A percentile compares a stretch with the other conserved stretches of the same genome.
Conservation (phyloP, 169 alveolate genomes). For the Babesia bovis region DNA sequence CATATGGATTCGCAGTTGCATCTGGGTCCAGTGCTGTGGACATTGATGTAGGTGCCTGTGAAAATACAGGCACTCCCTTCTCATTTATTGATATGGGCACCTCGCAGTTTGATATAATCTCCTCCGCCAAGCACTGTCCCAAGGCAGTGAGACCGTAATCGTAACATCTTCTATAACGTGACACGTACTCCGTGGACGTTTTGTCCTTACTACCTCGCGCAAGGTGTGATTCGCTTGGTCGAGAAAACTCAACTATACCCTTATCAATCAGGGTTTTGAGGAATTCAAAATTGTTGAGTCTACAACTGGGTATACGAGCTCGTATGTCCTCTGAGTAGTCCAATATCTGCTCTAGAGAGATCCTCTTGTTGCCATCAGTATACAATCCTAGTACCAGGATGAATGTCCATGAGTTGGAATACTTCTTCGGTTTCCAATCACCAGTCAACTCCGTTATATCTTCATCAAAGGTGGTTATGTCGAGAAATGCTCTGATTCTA, state of each 20-base stretch:
- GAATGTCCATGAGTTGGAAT: slow-evolving; percentile 59
- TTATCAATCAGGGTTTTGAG: slow-evolving; percentile 8
- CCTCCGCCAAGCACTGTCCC: slow-evolving; percentile 37
- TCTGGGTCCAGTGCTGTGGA: no score
- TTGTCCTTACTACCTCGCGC: background rate
- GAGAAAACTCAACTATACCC: slow-evolving; percentile 22
- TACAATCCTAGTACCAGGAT: slow-evolving; percentile 49
- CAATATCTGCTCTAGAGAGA: slow-evolving; percentile 15
- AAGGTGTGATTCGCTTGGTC: slow-evolving; percentile 1
- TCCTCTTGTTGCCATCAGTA: slow-evolving; percentile 8
- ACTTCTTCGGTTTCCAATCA: slow-evolving; percentile 33
- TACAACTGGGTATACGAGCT: slow-evolving; percentile 36
- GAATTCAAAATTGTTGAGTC: slow-evolving; percentile 15
- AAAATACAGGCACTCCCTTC: background rate
- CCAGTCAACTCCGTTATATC: background rate
- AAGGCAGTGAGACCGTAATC: slow-evolving; percentile 39
- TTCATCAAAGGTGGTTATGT: slow-evolving; percentile 10
- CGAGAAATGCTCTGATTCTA: slow-evolving; percentile 38
- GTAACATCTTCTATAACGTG: slow-evolving; percentile 2
- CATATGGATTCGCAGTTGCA: no score
- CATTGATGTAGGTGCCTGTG: no score
- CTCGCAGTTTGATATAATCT: slow-evolving; percentile 36
- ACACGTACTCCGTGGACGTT: background rate
- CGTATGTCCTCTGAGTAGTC: slow-evolving; percentile 19
- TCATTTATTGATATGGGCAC: slow-evolving; percentile 25